Conservation (phyloP, 139 green algal genomes). For the Micractinium conductrix region DNA sequence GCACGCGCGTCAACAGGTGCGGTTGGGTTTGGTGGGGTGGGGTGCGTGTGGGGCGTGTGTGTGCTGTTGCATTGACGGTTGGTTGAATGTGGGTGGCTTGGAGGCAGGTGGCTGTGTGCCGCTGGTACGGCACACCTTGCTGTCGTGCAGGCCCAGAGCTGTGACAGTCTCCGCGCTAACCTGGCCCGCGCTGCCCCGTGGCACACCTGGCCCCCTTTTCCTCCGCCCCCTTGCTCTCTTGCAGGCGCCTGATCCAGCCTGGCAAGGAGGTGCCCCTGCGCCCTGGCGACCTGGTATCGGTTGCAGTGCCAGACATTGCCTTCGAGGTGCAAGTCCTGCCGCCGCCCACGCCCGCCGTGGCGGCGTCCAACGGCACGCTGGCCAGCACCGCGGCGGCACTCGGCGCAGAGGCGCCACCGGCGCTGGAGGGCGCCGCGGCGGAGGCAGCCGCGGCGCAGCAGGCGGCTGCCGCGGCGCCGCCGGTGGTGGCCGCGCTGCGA, state of each 20-base stretch:
- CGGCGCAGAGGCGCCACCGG: background rate
- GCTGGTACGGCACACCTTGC: no score
- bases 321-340: conserved; percentile 42
- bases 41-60: no score
- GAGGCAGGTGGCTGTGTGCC: background rate
- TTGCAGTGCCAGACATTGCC: conserved; percentile 41
- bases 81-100: background rate
- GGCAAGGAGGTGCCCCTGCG: conserved; percentile 38
- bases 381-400: background rate
- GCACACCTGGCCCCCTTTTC: background rate
- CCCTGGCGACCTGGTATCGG: conserved; percentile 45
- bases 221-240: background rate
- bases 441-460: background rate
- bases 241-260: conserved; percentile 21
- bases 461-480: background rate
- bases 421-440: background rate
- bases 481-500: conserved; percentile 21
- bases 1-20: conserved; percentile 54
- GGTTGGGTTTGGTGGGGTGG: no score
- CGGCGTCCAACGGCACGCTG: background rate
- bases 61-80: no score
- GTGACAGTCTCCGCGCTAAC: background rate
- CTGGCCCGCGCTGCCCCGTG: background rate
- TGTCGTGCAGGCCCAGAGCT: no score
- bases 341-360: background rate